A percentile compares a stretch with the other conserved stretches of the same genome.
Conservation (phyloP, 176 grass and related monocot genomes). For the Phoenix roebelenii region DNA sequence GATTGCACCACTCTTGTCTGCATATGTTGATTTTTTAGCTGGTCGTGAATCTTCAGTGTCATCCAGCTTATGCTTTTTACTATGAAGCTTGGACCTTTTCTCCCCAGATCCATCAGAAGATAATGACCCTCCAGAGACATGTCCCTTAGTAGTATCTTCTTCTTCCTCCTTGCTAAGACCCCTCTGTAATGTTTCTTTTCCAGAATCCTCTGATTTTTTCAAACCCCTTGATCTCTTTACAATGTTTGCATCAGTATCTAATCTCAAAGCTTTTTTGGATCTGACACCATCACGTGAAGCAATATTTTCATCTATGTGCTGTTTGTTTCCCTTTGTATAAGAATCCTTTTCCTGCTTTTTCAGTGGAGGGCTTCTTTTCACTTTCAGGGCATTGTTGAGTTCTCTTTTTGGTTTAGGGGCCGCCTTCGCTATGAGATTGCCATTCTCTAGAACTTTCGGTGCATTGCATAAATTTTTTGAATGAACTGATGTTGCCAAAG, state of each 20-base stretch:
- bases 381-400: conserved; percentile 34
- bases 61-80: conserved; percentile 28
- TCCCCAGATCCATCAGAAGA: conserved; percentile 27
- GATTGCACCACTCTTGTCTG: conserved; percentile 24
- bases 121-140: conserved; percentile 25
- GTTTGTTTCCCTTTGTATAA: conserved; percentile 37
- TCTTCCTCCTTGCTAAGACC: conserved; percentile 20
- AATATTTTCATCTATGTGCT: conserved; percentile 12
- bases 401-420: conserved; percentile 28
- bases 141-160: conserved; percentile 22
- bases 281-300: conserved; percentile 12
- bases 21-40: conserved; percentile 39
- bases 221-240: conserved; percentile 35
- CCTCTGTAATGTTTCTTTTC: conserved; percentile 31
- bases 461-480: conserved; percentile 22
- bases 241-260: conserved; percentile 27
- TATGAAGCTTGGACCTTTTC: conserved; percentile 28
- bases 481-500: too few relatives aligned
- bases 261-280: conserved; percentile 3
- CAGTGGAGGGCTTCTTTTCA: conserved; percentile 23
- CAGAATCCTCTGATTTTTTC: conserved; percentile 21
- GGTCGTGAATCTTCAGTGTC: conserved; percentile 27
- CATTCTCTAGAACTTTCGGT: conserved; percentile 29
- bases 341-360: conserved; percentile 31
- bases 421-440: conserved; percentile 9